Percentiles rank a stretch among this genome's conserved stretches.
Evolutionary conservation across 2,329 filamentous ascomycete genomes (phyloP).

Genomic region (Lachnellula willkommii): DNA sequence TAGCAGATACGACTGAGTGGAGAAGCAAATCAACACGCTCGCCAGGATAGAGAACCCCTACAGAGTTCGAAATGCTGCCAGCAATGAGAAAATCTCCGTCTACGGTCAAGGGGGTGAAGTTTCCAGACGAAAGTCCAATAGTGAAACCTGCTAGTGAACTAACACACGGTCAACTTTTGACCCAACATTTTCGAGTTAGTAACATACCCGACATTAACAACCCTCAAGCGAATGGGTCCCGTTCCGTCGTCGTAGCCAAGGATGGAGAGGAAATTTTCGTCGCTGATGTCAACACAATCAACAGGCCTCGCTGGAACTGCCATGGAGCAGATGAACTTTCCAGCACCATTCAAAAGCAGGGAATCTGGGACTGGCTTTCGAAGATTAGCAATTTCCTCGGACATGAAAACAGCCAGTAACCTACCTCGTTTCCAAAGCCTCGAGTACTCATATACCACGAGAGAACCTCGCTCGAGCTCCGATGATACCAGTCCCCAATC

Average conservation of each 20-base stretch:
- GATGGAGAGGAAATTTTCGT: constrained; percentile 22
- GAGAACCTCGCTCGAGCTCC: constrained; percentile 36
- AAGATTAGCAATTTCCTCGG: neutral
- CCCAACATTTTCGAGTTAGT: neutral
- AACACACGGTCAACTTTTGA: neutral
- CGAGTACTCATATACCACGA: constrained; percentile 39
- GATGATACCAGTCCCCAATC: constrained; percentile 47
- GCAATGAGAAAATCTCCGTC: constrained; percentile 36
- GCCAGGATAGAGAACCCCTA: constrained; percentile 36
- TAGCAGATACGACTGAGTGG: neutral
- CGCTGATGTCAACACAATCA: constrained; percentile 33
- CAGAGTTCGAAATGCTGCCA: constrained; percentile 25
- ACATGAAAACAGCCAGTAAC: neutral
- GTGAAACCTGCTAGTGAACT: constrained; percentile 21
- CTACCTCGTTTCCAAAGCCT: constrained; percentile 40
- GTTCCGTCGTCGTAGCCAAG: constrained; percentile 24
- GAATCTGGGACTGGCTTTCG: constrained; percentile 43
- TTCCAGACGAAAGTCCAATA: constrained; percentile 9
- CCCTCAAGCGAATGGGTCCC: constrained; percentile 24
- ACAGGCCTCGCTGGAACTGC: constrained; percentile 40
- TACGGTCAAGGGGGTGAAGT: constrained; percentile 21
- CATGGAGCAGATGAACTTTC: constrained; percentile 41
- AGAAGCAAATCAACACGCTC: constrained; percentile 37
- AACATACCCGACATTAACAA: constrained; percentile 40
- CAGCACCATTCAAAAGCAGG: constrained; percentile 42